Evolutionary conservation across 2,329 filamentous ascomycete genomes (phyloP).

Genomic region (Acrocalymma vagum): DNA sequence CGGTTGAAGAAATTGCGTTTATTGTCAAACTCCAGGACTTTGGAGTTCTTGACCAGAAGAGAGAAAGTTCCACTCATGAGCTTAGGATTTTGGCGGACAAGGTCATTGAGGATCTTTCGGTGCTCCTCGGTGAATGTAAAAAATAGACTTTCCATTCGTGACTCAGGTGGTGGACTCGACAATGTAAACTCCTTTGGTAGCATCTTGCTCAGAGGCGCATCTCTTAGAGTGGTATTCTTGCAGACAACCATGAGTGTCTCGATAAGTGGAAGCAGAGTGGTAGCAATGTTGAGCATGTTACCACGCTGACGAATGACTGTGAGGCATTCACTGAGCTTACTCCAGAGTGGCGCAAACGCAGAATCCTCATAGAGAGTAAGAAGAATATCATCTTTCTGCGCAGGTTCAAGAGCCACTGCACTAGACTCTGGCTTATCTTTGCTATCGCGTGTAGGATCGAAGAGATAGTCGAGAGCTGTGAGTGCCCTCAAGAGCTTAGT

Average conservation of each 20-base stretch:
- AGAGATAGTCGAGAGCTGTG: slow-evolving; percentile 94
- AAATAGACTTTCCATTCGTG: slow-evolving; percentile 87
- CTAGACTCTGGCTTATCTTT: slow-evolving; percentile 55
- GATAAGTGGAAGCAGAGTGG: slow-evolving; percentile 91
- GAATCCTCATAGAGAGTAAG: slow-evolving; percentile 88
- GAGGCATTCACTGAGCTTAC: slow-evolving; percentile 88
- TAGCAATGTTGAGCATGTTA: slow-evolving; percentile 96
- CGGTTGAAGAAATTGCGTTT: slow-evolving; percentile 99
- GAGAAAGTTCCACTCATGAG: slow-evolving; percentile 99
- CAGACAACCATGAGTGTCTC: slow-evolving; percentile 99
- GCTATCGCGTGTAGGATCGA: slow-evolving; percentile 77
- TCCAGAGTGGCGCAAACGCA: slow-evolving; percentile 91
- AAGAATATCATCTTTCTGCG: slow-evolving; percentile 84
- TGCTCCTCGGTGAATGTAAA: slow-evolving; percentile 98
- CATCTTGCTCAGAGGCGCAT: slow-evolving; percentile 60
- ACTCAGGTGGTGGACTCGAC: slow-evolving; percentile 80
- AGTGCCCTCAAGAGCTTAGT: slow-evolving; percentile 92
- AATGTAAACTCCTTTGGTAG: slow-evolving; percentile 72
- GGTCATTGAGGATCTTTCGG: slow-evolving; percentile 95
- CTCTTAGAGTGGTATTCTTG: slow-evolving; percentile 90
- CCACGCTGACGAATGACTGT: slow-evolving; percentile 88
- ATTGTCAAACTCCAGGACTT: slow-evolving; percentile 98
- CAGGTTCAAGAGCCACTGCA: slow-evolving; percentile 63
- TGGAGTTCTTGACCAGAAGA: slow-evolving; percentile 95
- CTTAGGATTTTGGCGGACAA: slow-evolving; percentile 95